These are phyloP conservation scores for Avena insularis DNA, from an alignment of 176 grass and related monocot species.

Conservation along the genomic window DNA sequence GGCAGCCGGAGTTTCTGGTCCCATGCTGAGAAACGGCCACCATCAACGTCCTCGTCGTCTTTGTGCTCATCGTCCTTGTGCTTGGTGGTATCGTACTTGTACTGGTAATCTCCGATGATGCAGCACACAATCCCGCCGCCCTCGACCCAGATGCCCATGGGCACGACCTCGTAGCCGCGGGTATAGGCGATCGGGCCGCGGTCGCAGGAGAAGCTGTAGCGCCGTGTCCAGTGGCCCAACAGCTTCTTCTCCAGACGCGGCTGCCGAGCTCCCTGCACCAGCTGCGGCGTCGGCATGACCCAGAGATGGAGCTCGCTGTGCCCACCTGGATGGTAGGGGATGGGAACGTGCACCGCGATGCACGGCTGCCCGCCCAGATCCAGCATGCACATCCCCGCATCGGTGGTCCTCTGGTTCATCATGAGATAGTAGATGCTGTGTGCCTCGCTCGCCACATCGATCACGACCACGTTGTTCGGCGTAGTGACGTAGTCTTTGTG, in stretches of 20 bases:
- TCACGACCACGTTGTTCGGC: neutral
- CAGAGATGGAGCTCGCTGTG: neutral
- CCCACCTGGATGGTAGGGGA: neutral
- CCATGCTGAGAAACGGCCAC: neutral
- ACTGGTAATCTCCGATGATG: neutral
- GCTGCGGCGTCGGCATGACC: neutral
- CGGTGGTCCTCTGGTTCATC: neutral
- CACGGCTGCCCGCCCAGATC: neutral
- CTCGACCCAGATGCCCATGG: neutral
- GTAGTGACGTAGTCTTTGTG: rapidly evolving
- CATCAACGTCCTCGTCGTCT: neutral
- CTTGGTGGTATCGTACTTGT: neutral
- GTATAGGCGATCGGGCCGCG: neutral
- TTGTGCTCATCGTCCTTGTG: neutral
- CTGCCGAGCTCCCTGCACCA: neutral
- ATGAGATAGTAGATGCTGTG: neutral
- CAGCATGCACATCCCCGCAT: neutral
- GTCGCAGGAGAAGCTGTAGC: neutral
- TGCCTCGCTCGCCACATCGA: neutral
- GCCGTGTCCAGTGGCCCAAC: neutral
- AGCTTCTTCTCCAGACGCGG: neutral
- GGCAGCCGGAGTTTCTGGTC: neutral
- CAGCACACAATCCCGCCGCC: neutral
- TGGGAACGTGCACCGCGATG: neutral
- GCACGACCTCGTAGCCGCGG: neutral